Base-by-base conservation (phyloP, 2,329 filamentous ascomycete species). In the Colletotrichum tofieldiae region DNA sequence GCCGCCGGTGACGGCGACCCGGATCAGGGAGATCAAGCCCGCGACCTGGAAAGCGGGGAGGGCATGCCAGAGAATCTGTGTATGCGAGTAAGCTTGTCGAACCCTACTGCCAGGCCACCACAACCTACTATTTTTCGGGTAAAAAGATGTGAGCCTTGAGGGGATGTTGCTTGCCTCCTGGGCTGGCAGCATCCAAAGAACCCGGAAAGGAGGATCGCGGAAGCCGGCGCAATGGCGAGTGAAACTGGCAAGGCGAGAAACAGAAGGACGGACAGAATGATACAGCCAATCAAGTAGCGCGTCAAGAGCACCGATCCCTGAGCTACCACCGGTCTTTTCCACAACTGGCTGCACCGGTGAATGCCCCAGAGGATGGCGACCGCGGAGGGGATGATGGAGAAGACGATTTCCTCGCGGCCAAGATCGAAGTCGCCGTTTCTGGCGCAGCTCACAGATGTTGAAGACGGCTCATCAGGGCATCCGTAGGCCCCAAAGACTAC, bases 61-160 rank as follows among this genome's bases (percentile, higher is more conserved):
- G 4, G 39, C 54, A 5, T 66, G 45, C 67, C 67, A 70, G 11
- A 60, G n/a, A 4, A 54, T 20, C 67, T 70, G 12, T 1, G 2
- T 5, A 5, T 3, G 39, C 2, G 23, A 0, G n/a, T 52, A 1
- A 52, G 54, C 61, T 29, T 29, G 37, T 12, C 12, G 32, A 47
- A 39, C 41, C 39, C 16, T 4, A 12, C 12, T 3, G 1, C 18
- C 41, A 16, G 1, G 20, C 20, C 39, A 12, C 8, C n/a, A 14
- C 20, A 35, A n/a, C 43, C 16, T 29, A 26, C 59, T 20, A 49
- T 12, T 20, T 62, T 62, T 23, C 16, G 32, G 7, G 59, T 62
- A 6, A 62, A 26, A 23, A 51, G 43, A 26, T 6, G 43, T 12
- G 59, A 62, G 1, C 32, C 45, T 18, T 51, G 43, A 14, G 54